phyloP scores from a whole-genome alignment of 23 red algal genomes.

The Gracilaria gracilis region DNA sequence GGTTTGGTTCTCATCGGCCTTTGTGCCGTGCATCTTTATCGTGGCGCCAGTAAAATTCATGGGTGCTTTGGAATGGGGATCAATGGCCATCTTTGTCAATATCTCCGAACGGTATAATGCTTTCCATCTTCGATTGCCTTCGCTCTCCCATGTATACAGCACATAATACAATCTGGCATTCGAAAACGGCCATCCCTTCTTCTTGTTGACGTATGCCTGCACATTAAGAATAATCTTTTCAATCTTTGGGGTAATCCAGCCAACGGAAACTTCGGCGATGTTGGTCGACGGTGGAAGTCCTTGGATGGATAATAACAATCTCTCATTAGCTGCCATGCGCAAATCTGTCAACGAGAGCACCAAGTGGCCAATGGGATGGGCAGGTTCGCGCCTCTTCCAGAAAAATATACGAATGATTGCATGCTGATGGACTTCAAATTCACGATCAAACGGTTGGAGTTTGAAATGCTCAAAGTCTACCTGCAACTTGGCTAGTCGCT shows the following conservation, averaged over 20 bases:
- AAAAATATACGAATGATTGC: conserved; percentile 7
- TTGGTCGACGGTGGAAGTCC: conserved; percentile 1
- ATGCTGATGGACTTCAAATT: background rate
- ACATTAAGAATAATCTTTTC: conserved; percentile 21
- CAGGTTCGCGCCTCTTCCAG: background rate
- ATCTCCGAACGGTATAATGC: conserved; percentile 57
- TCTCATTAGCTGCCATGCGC: conserved; percentile 1
- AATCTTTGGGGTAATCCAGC: conserved; percentile 21
- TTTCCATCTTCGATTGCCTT: conserved; percentile 30
- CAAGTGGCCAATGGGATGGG: background rate
- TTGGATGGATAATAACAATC: background rate
- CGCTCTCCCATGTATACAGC: conserved; percentile 37
- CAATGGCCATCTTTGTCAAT: conserved; percentile 6
- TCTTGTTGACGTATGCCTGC: conserved; percentile 18
- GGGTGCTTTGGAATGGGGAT: conserved; percentile 13
- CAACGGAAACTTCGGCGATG: conserved; percentile 5
- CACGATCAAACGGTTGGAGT: conserved; percentile 17
- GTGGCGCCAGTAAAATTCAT: conserved; percentile 52
- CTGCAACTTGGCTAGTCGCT: background rate
- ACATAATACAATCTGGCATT: conserved; percentile 40
- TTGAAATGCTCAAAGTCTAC: background rate
- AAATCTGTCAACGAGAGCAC: background rate
- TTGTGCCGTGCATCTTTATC: conserved; percentile 19
- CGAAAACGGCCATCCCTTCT: conserved; percentile 62
- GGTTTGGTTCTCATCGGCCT: conserved; percentile 11